Percentiles rank a stretch among this genome's conserved stretches.
Conservation (phyloP, 1,139 yeast genomes). For the Geotrichum restrictum region DNA sequence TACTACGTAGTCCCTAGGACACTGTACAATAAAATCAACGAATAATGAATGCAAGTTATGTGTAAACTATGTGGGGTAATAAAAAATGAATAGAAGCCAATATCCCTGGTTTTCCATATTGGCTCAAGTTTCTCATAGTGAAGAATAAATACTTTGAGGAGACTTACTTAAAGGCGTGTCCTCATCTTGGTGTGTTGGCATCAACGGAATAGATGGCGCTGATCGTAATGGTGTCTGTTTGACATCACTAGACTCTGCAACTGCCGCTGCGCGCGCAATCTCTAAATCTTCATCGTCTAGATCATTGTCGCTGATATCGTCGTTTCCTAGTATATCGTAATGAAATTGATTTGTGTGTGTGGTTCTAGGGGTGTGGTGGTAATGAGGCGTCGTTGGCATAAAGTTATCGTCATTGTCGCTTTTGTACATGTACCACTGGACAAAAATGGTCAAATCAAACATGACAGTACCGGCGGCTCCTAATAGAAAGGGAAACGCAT, state of each 20-base stretch:
- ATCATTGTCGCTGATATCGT: constrained; percentile 7
- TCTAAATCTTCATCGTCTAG: constrained; percentile 4
- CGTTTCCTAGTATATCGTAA: constrained; percentile 6
- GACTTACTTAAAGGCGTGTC: constrained; percentile 2
- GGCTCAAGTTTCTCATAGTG: too few species aligned
- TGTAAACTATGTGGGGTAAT: too few species aligned
- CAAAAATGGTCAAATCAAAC: constrained; percentile 71
- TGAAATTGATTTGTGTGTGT: not conserved
- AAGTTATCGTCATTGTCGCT: constrained; percentile 5
- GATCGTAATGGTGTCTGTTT: not conserved
- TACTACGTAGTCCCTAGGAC: too few species aligned
- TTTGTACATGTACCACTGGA: constrained; percentile 48
- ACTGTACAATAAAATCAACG: too few species aligned
- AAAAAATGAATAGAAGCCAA: too few species aligned
- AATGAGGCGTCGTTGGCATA: constrained; percentile 14
- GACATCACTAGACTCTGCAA: constrained; percentile 1
- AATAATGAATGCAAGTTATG: too few species aligned
- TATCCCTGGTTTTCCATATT: too few species aligned
- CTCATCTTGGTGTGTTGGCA: constrained; percentile 7
- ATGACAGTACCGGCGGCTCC: constrained; percentile 85
- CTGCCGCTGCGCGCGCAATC: constrained; percentile 5
- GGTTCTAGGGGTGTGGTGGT: constrained; percentile 1
- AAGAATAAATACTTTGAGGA: constrained; percentile 1
- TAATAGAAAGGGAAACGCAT: constrained; percentile 75
- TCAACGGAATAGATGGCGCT: not conserved